Evolutionary conservation across 1,284 basidiomycete genomes (phyloP).

Genomic region (Moesziomyces parantarcticus): DNA sequence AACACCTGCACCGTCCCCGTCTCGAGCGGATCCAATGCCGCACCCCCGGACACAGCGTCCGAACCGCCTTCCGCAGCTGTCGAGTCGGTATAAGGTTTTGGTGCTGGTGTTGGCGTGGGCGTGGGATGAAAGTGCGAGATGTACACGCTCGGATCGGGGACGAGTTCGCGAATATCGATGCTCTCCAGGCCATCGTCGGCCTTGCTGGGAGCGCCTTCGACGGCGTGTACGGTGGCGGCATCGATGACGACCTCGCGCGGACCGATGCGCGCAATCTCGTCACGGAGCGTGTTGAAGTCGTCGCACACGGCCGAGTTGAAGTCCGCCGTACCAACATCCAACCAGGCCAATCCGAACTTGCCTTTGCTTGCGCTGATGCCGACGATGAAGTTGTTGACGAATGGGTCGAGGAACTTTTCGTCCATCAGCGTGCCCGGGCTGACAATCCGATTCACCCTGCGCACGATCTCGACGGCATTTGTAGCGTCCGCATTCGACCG

Average conservation of each 20-base stretch:
- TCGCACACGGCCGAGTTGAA: conserved; percentile 51
- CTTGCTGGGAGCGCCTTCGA: not conserved
- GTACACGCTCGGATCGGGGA: conserved; percentile 32
- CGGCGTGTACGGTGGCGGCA: conserved; percentile 1
- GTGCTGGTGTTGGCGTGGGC: not conserved
- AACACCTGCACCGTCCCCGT: conserved; percentile 43
- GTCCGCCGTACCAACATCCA: conserved; percentile 66
- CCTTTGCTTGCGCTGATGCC: conserved; percentile 22
- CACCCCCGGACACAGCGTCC: not conserved
- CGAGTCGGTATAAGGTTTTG: not conserved
- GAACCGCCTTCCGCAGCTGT: too few species aligned
- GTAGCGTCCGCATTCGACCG: conserved; percentile 12
- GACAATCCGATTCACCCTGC: conserved; percentile 62
- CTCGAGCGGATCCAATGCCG: conserved; percentile 28
- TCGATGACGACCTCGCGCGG: conserved; percentile 61
- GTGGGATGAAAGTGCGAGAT: conserved; percentile 29
- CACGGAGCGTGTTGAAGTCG: conserved; percentile 53
- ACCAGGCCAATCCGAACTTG: conserved; percentile 61
- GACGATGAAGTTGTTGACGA: conserved; percentile 63
- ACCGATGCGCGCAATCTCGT: conserved; percentile 60
- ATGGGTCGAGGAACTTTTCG: conserved; percentile 65
- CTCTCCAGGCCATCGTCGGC: not conserved
- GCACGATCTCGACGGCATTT: conserved; percentile 35
- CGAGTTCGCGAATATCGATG: conserved; percentile 26
- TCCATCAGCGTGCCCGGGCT: conserved; percentile 65